These are phyloP conservation scores for Alternaria gaisen DNA, from an alignment of 2,329 filamentous ascomycete species.

Conservation along the genomic window DNA sequence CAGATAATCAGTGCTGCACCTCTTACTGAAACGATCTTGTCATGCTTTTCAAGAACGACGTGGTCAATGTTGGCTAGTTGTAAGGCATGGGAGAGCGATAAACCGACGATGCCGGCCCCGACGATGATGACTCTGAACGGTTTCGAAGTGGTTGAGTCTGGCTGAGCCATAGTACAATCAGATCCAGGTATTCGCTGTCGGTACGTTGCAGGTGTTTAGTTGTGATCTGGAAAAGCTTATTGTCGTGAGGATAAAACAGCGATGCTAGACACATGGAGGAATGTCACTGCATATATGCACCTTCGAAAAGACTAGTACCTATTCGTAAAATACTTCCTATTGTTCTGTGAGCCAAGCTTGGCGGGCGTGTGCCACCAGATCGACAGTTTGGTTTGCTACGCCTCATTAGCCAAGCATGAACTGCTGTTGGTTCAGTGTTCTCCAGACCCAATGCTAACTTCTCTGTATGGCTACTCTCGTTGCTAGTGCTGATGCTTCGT, in stretches of 20 bases:
- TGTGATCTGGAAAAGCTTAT: not conserved
- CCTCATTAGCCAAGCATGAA: not conserved
- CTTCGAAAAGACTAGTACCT: not conserved
- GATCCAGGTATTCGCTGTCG: not conserved
- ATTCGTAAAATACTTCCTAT: not conserved
- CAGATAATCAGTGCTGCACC: slow-evolving; percentile 35
- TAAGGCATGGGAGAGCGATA: slow-evolving; percentile 30
- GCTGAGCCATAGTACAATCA: not conserved
- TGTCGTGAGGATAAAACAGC: not conserved
- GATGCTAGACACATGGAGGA: not conserved
- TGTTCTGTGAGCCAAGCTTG: not conserved
- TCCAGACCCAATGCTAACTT: not conserved
- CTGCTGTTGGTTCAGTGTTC: not conserved
- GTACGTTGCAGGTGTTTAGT: not conserved
- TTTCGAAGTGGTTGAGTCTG: slow-evolving; percentile 5
- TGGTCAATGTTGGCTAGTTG: slow-evolving; percentile 34
- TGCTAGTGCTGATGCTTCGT: slow-evolving; percentile 4
- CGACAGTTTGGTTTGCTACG: not conserved
- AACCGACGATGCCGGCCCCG: slow-evolving; percentile 31
- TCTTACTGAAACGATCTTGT: slow-evolving; percentile 26
- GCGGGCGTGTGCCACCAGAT: not conserved
- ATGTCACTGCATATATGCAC: not conserved
- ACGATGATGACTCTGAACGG: slow-evolving; percentile 29
- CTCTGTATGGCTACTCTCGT: not conserved
- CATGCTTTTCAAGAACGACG: slow-evolving; percentile 35